Evolutionary conservation across 2,329 filamentous ascomycete species (phyloP).

Genomic region (Clonostachys rosea): DNA sequence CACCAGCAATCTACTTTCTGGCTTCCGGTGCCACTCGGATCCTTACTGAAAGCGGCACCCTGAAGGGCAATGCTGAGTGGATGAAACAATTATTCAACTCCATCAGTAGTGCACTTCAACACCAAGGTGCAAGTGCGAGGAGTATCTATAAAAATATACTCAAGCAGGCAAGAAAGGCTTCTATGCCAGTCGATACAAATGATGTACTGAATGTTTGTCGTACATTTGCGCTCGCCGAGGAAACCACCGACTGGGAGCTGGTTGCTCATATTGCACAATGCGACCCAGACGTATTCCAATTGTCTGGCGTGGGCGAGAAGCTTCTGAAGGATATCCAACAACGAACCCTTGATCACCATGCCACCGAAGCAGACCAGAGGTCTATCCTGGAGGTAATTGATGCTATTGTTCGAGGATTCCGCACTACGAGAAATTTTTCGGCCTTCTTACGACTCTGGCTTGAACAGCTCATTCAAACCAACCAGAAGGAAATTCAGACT

Average conservation of each 20-base stretch:
- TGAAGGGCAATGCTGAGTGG: conserved; percentile 29
- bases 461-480: conserved; percentile 28
- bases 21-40: conserved; percentile 19
- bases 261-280: conserved; percentile 33
- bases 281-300: conserved; percentile 42
- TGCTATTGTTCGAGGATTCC: conserved; percentile 37
- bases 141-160: conserved; percentile 20
- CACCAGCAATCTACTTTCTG: conserved; percentile 39
- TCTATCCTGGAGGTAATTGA: conserved; percentile 28
- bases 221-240: conserved; percentile 28
- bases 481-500: conserved; percentile 14
- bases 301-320: conserved; percentile 25
- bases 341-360: conserved; percentile 17
- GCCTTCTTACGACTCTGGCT: conserved; percentile 44
- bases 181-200: conserved; percentile 27
- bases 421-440: conserved; percentile 34
- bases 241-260: conserved; percentile 34
- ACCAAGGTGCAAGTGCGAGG: conserved; percentile 9
- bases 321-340: conserved; percentile 34
- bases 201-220: conserved; percentile 36
- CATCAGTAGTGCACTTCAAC: conserved; percentile 13
- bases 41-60: conserved; percentile 15
- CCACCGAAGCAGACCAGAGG: conserved; percentile 8
- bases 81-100: conserved; percentile 24
- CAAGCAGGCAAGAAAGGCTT: conserved; percentile 16